Evolutionary conservation across 2,329 filamentous ascomycete species (phyloP), one percentile per base, ranked within the genome.

Genomic region (Fusarium paranaense): DNA sequence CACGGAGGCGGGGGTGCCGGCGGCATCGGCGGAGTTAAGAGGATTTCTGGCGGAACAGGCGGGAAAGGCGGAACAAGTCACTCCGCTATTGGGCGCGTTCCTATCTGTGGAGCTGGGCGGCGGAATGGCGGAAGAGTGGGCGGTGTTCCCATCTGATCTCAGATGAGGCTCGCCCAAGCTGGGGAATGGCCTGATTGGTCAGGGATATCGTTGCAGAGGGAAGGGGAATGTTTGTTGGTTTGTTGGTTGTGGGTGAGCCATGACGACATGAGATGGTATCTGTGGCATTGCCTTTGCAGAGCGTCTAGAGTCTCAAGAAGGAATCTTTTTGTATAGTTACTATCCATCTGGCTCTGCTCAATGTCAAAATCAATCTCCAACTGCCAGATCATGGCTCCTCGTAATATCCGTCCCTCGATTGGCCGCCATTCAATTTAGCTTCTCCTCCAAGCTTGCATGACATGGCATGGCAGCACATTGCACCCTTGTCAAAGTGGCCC

Each of bases 361-460:
- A 30, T 13, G 25, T n/a, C 18, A 52, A 52, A 14, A 27, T 52
- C 10, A 30, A 32, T 50, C 47, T 52, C 18, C 47, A 52, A 32
- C 47, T 52, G 10, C 47, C 16, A n/a, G 6, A 52, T 52, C 47
- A 52, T 52, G 47, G 6, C 47, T 32, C 25, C 45, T 56, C 27
- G 64, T 76, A 78, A 78, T 77, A 70, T 56, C 50, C 11, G 59
- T 11, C 20, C 64, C 56, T 61, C 62, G 10, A 78, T 78, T 78
- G 74, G 76, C 50, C 60, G 40, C 45, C 58, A 22, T 27, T 40
- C n/a, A 67, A 58, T 20, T 45, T 64, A 54, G 38, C 27, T 57
- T 64, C 62, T 40, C 45, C 45, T 67, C 62, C 54, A 50, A 54
- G 66, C 37, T 72, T 32, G 47, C 47, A 52, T 52, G 47, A 52